Base-by-base conservation (phyloP, 495 filamentous ascomycete genomes). In the Glonium stellatum region DNA sequence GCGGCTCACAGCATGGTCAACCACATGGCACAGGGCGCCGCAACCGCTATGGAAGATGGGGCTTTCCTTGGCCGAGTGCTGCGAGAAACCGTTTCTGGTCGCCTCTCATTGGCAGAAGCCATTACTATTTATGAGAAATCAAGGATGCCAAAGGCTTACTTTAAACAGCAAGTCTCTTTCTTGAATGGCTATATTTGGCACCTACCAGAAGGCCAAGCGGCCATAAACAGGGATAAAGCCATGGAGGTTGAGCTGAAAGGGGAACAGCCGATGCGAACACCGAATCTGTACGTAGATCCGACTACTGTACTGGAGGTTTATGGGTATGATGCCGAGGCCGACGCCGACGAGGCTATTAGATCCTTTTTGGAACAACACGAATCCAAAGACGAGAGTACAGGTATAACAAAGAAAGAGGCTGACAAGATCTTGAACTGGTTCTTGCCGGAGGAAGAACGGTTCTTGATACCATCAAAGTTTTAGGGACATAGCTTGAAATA, bases 391-490 rank as follows among this genome's bases (percentile, higher is more conserved):
- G 49, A 23, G 12, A 49, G 48, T 36, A 67, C 66, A 31, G n/a
- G n/a, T 21, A 63, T 61, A 11, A 39, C 66, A 3, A 55, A 47
- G 59, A 58, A 52, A 22, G 19, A 64, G 12, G 70, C 68, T 22
- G 61, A 72, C 10, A 67, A 65, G 44, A 65, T 64, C 51, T 57
- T 70, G 54, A 69, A 72, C 42, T 73, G 69, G 69, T 69, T 68
- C 56, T 57, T 68, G 35, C 69, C 61, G 3, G 60, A 66, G 10
- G 46, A 37, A 22, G 31, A 62, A 10, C 48, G 62, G 18, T 62
- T 65, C 46, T 44, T 59, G 59, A 27, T 66, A 2, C 8, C 18
- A 19, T 41, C 63, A 19, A 58, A 42, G 51, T 25, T 65, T 6
- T 31, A 31, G 27, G 27, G 27, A 31, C 6, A 31, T 31, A 31